phyloP scores from a whole-genome alignment of 1,284 basidiomycete species.

The Trichosporon sp. region DNA sequence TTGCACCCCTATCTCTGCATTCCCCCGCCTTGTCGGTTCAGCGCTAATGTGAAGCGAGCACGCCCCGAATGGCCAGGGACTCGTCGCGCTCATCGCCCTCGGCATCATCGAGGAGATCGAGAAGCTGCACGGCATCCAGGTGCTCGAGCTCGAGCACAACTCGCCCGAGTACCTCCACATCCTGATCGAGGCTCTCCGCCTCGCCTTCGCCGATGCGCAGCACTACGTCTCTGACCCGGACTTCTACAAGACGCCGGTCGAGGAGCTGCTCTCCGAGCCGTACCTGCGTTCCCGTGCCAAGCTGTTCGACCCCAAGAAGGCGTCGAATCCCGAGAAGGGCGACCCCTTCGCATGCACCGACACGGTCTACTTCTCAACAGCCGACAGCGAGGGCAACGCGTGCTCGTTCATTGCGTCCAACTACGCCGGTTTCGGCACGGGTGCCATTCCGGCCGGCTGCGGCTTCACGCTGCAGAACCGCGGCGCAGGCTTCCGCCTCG shows the following conservation, averaged over 20 bases:
- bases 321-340: slow-evolving; percentile 63
- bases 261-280: slow-evolving; percentile 70
- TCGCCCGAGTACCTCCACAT: slow-evolving; percentile 80
- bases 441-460: slow-evolving; percentile 81
- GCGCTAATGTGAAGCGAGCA: slow-evolving; percentile 55
- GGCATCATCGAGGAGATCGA: slow-evolving; percentile 86
- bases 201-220: slow-evolving; percentile 52
- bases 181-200: slow-evolving; percentile 61
- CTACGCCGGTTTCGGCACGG: slow-evolving; percentile 61
- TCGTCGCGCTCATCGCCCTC: slow-evolving; percentile 83
- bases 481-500: slow-evolving; percentile 74
- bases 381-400: slow-evolving; percentile 85
- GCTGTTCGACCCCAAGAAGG: slow-evolving; percentile 64
- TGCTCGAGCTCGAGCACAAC: slow-evolving; percentile 79
- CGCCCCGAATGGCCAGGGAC: slow-evolving; percentile 89
- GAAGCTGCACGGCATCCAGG: slow-evolving; percentile 61
- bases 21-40: no score
- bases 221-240: slow-evolving; percentile 86
- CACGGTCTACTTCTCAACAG: slow-evolving; percentile 86
- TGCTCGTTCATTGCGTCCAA: slow-evolving; percentile 80
- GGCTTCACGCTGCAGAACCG: slow-evolving; percentile 96
- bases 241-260: slow-evolving; percentile 64
- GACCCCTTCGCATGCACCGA: slow-evolving; percentile 60
- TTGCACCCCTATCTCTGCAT: no score
- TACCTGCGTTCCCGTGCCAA: slow-evolving; percentile 76